phyloP scores from a whole-genome alignment of 257 asterid species.

The Solanum appendiculatum region DNA sequence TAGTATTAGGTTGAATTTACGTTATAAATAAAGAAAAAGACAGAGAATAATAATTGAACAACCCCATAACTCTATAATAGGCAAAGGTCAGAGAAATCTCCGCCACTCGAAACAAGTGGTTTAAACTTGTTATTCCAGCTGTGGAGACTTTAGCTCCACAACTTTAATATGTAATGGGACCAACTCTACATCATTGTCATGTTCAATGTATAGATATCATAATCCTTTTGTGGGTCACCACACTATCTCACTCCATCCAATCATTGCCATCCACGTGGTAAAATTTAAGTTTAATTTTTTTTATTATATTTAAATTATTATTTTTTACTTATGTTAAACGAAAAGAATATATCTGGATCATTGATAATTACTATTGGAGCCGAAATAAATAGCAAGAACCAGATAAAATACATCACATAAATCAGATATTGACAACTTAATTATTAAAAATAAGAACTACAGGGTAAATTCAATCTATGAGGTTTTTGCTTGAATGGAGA shows the following conservation, averaged over 20 bases:
- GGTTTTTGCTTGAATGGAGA: background rate
- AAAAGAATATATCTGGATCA: no score
- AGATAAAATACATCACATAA: no score
- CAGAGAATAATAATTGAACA: background rate
- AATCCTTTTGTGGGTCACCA: slow-evolving; percentile 18
- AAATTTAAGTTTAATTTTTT: no score
- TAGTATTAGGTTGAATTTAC: background rate
- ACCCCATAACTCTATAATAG: background rate
- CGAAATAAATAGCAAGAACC: background rate
- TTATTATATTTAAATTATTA: no score
- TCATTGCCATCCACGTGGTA: slow-evolving; percentile 16
- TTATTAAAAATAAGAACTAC: no score
- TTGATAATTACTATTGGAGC: no score
- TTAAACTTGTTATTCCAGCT: background rate
- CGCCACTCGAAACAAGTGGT: slow-evolving; percentile 49
- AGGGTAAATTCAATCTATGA: no score
- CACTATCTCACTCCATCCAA: slow-evolving; percentile 27
- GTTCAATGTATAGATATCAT: background rate
- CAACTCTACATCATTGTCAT: slow-evolving; percentile 17
- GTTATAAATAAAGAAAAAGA: background rate
- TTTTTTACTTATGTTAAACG: background rate
- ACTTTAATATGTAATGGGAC: background rate
- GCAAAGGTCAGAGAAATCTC: slow-evolving; percentile 8
- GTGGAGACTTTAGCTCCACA: slow-evolving; percentile 19
- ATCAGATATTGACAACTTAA: no score